Conservation (phyloP, 495 filamentous ascomycete species). For the Penicillium turbatum region DNA sequence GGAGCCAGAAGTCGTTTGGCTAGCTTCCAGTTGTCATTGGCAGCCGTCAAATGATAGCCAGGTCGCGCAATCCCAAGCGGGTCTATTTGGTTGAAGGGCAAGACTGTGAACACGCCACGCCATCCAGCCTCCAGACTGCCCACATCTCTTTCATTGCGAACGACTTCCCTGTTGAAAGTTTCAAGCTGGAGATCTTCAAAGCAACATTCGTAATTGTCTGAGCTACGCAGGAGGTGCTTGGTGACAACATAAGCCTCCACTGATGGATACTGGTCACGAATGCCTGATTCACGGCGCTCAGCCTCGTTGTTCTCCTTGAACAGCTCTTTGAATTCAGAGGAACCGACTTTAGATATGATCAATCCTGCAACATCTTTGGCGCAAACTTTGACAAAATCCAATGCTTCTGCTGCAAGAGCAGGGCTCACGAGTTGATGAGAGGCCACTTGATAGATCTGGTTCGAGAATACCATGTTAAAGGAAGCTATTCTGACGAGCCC, state of each 20-base stretch:
- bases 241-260: constrained; percentile 65
- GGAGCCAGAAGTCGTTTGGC: constrained; percentile 62
- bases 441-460: constrained; percentile 42
- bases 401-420: constrained; percentile 19
- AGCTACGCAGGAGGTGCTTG: constrained; percentile 53
- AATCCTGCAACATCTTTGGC: constrained; percentile 37
- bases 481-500: constrained; percentile 24
- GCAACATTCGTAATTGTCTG: constrained; percentile 24
- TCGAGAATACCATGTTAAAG: constrained; percentile 37
- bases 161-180: constrained; percentile 9
- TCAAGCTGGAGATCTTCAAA: constrained; percentile 53
- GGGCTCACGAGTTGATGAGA: constrained; percentile 32
- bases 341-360: constrained; percentile 34
- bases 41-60: constrained; percentile 49
- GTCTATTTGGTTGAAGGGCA: constrained; percentile 78
- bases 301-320: constrained; percentile 56
- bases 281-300: constrained; percentile 58
- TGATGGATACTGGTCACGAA: constrained; percentile 52
- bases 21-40: constrained; percentile 67
- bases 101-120: constrained; percentile 65
- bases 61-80: constrained; percentile 54
- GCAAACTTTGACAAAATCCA: constrained; percentile 28
- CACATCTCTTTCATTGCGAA: constrained; percentile 41
- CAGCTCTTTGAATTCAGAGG: constrained; percentile 53
- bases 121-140: constrained; percentile 63